Base-by-base conservation (phyloP, 2,329 filamentous ascomycete species). In the Trichoderma semiorbis region DNA sequence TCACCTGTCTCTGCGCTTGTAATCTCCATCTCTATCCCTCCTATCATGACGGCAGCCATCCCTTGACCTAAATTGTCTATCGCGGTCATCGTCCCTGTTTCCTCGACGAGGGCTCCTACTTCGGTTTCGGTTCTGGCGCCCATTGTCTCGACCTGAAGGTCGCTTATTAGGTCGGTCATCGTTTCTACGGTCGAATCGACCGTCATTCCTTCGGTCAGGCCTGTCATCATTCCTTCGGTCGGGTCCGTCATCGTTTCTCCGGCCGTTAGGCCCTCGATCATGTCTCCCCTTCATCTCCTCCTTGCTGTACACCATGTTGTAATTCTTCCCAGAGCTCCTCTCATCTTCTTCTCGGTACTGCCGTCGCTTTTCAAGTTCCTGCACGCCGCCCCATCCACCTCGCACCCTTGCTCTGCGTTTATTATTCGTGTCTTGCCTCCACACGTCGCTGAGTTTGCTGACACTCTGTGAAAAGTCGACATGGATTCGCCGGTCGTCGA, bases 401-500 rank as follows among this genome's bases (percentile, higher is more conserved):
- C 85, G 86, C 21, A 82, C 80, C 78, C 86, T 80, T 80, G 87
- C 77, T 81, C 84, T 83, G 61, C 95, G 88, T 83, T 97, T 98
- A 53, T 87, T 88, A 78, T 97, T 97, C 24, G 95, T 94, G 55
- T 91, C 91, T 73, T 90, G 92, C 74, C 96, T 89, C 96, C 96
- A 99, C 18, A 91, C 91, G 74, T 97, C 93, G 60, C 94, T 96
- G 8, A 99, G 84, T 79, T 94, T 95, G 74, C 91, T 89, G 73
- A 95, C 96, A 79, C 94, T 97, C 83, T 99, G 96, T 12, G 95
- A 98, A 82, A 99, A 99, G 83, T 99, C 96, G 70, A 99, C 96
- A 79, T 99, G 96, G 74, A 99, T 99, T 55, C 96, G 91, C 75
- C 97, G 93, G 77, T 99, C 96, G 78, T 99, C 96, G 75, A 99